Evolutionary conservation across 257 asterid genomes (phyloP).

Genomic region (Leonotis leonurus): DNA sequence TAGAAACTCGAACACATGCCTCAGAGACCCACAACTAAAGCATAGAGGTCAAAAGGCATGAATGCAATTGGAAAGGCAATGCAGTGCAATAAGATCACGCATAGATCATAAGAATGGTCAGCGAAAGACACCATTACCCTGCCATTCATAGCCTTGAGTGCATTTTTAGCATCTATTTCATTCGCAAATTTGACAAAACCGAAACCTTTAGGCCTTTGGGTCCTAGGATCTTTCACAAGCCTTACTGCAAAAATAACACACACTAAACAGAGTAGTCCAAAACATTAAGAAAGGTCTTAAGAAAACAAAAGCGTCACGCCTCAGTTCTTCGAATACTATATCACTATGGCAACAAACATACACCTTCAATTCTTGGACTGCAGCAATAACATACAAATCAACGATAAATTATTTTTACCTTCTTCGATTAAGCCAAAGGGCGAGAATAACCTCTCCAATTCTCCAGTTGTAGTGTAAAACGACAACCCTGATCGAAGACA

Average conservation of each 20-base stretch:
- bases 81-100: not conserved
- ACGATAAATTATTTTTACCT: constrained; percentile 29
- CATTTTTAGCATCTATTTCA: constrained; percentile 51
- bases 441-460: constrained; percentile 47
- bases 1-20: not conserved
- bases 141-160: constrained; percentile 56
- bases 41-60: not conserved
- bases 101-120: too few species aligned
- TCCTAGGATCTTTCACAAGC: constrained; percentile 53
- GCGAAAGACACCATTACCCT: constrained; percentile 32
- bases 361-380: not conserved
- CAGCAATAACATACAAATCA: not conserved
- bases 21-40: not conserved
- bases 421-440: constrained; percentile 50
- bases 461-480: constrained; percentile 51
- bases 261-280: not conserved
- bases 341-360: not conserved
- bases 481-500: constrained; percentile 47
- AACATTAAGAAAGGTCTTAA: too few species aligned
- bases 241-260: constrained; percentile 35
- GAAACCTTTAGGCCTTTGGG: constrained; percentile 68
- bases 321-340: not conserved
- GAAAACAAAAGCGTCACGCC: not conserved
- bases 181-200: constrained; percentile 61
- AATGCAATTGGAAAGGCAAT: not conserved